phyloP scores from a whole-genome alignment of 306 rosid genomes.

The Malus asiatica region DNA sequence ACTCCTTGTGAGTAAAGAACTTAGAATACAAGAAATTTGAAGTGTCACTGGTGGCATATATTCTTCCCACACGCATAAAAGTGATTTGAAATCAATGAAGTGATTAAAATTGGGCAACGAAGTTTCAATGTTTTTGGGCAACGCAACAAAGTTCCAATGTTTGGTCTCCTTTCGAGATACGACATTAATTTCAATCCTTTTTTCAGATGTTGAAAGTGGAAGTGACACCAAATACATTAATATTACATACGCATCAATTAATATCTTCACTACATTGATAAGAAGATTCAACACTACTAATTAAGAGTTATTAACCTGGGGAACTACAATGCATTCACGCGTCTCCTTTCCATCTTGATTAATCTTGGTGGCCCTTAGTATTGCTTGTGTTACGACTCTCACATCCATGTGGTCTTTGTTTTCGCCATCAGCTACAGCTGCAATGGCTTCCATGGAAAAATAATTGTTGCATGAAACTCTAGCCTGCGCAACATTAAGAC shows the following conservation, averaged over 20 bases:
- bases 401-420: conserved; percentile 31
- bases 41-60: too few species aligned
- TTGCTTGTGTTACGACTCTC: conserved; percentile 33
- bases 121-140: too few species aligned
- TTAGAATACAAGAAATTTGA: too few species aligned
- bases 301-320: not conserved
- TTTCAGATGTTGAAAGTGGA: too few species aligned
- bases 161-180: too few species aligned
- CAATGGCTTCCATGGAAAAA: conserved; percentile 66
- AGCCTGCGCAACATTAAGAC: conserved; percentile 55
- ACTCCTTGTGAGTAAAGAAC: too few species aligned
- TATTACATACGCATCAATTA: not conserved
- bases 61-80: too few species aligned
- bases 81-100: too few species aligned
- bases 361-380: conserved; percentile 37
- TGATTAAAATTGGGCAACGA: too few species aligned
- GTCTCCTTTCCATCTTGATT: not conserved
- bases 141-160: too few species aligned
- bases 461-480: conserved; percentile 54
- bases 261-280: not conserved
- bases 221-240: not conserved
- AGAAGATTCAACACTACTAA: not conserved
- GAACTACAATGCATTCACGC: conserved; percentile 1
- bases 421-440: conserved; percentile 21
- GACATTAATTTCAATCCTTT: too few species aligned